Conservation (phyloP, 768 basidiomycete genomes). For the Leucocoprinus sp. region DNA sequence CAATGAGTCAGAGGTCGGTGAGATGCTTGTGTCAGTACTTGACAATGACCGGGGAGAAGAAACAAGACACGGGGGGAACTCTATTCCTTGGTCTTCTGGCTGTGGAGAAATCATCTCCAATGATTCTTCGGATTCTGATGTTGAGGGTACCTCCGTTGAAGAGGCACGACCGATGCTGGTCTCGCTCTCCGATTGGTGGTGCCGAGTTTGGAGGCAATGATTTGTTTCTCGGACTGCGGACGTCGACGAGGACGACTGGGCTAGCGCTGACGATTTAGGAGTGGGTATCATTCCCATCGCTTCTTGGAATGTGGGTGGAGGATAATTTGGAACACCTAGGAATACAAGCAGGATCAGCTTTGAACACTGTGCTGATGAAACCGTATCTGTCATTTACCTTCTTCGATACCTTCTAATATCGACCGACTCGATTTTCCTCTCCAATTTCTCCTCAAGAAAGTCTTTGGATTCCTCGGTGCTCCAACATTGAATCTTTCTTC, state of each 20-base stretch:
- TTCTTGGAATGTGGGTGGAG: slow-evolving; percentile 72
- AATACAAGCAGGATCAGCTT: slow-evolving; percentile 7
- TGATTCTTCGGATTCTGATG: slow-evolving; percentile 42
- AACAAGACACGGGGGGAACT: slow-evolving; percentile 22
- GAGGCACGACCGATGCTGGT: neutral
- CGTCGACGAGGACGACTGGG: slow-evolving; percentile 27
- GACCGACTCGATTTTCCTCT: slow-evolving; percentile 21
- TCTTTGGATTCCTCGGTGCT: slow-evolving; percentile 23
- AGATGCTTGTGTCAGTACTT: neutral
- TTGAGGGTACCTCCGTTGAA: slow-evolving; percentile 17
- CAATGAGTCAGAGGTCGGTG: neutral
- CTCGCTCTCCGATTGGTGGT: slow-evolving; percentile 1
- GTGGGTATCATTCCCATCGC: slow-evolving; percentile 30
- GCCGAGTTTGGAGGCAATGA: too few relatives aligned
- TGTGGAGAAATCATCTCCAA: slow-evolving; percentile 32
- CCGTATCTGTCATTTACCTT: slow-evolving; percentile 17
- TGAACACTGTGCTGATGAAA: neutral
- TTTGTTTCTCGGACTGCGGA: slow-evolving; percentile 3
- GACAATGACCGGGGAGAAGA: slow-evolving; percentile 10
- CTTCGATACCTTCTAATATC: slow-evolving; percentile 18
- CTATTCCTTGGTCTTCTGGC: slow-evolving; percentile 21
- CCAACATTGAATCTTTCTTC: slow-evolving; percentile 41
- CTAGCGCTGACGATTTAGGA: neutral
- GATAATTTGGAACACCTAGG: slow-evolving; percentile 51
- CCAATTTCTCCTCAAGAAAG: slow-evolving; percentile 18